Conservation (phyloP, 257 asterid genomes). For the Salvia hispanica region DNA sequence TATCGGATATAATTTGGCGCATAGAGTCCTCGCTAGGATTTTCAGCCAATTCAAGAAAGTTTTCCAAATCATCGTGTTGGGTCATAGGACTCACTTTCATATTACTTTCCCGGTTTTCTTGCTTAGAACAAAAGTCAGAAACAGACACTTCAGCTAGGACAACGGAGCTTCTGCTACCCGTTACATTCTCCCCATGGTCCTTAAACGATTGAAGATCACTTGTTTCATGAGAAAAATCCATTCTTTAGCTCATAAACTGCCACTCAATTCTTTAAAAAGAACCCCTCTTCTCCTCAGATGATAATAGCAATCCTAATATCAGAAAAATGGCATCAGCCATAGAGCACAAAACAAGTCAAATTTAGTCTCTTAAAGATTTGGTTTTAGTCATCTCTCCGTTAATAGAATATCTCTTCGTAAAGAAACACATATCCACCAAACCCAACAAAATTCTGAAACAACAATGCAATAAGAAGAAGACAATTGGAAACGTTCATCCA, state of each 20-base stretch:
- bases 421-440: slow-evolving; percentile 5
- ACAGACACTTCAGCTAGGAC: slow-evolving; percentile 36
- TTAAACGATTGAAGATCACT: slow-evolving; percentile 32
- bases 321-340: slow-evolving; percentile 25
- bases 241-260: slow-evolving; percentile 28
- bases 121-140: slow-evolving; percentile 38
- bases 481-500: neutral
- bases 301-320: slow-evolving; percentile 32
- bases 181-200: slow-evolving; percentile 34
- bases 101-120: slow-evolving; percentile 35
- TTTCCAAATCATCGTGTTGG: slow-evolving; percentile 32
- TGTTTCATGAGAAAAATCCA: slow-evolving; percentile 35
- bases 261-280: slow-evolving; percentile 24
- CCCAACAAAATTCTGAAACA: neutral
- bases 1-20: slow-evolving; percentile 28
- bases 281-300: slow-evolving; percentile 6
- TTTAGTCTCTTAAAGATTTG: neutral
- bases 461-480: neutral
- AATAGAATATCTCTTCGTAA: neutral
- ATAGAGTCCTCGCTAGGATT: slow-evolving; percentile 25
- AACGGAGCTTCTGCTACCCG: slow-evolving; percentile 25
- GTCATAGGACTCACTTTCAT: slow-evolving; percentile 23
- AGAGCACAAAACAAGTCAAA: slow-evolving; percentile 14
- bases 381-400: slow-evolving; percentile 5
- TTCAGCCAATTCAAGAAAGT: slow-evolving; percentile 21